Conservation (phyloP, 208 protist species). For the Leishmania aethiopica region DNA sequence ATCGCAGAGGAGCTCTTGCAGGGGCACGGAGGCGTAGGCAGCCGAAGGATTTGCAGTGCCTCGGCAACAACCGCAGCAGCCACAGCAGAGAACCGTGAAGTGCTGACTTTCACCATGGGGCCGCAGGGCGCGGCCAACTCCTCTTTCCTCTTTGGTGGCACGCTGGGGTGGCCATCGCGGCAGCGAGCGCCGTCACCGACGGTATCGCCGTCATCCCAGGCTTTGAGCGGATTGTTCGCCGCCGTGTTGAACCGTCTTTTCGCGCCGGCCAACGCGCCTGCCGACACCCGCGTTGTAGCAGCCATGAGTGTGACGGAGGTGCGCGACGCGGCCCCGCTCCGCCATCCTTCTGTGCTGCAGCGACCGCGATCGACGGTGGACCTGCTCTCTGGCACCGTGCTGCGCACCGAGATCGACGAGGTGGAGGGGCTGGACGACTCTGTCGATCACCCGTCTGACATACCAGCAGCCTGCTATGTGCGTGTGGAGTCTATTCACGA, state of each 20-base stretch:
- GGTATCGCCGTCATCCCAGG: neutral
- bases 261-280: neutral
- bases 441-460: slow-evolving; percentile 28
- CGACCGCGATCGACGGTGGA: slow-evolving; percentile 34
- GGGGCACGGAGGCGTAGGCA: neutral
- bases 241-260: slow-evolving; percentile 32
- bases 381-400: slow-evolving; percentile 29
- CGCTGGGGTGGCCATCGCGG: neutral
- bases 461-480: slow-evolving; percentile 38
- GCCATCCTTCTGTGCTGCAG: slow-evolving; percentile 28
- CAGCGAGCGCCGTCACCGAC: neutral
- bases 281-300: neutral
- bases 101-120: slow-evolving; percentile 27
- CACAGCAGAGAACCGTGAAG: slow-evolving; percentile 5
- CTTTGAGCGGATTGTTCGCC: slow-evolving; percentile 17
- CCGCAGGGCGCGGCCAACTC: slow-evolving; percentile 19
- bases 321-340: slow-evolving; percentile 30
- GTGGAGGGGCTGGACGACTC: neutral
- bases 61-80: neutral
- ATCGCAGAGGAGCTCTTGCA: slow-evolving; percentile 21
- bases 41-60: neutral
- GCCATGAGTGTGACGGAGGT: slow-evolving; percentile 36
- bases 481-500: slow-evolving; percentile 18
- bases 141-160: slow-evolving; percentile 20
- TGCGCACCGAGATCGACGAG: slow-evolving; percentile 4